Conservation (phyloP, 306 rosid genomes). For the Citrullus mucosospermus region DNA sequence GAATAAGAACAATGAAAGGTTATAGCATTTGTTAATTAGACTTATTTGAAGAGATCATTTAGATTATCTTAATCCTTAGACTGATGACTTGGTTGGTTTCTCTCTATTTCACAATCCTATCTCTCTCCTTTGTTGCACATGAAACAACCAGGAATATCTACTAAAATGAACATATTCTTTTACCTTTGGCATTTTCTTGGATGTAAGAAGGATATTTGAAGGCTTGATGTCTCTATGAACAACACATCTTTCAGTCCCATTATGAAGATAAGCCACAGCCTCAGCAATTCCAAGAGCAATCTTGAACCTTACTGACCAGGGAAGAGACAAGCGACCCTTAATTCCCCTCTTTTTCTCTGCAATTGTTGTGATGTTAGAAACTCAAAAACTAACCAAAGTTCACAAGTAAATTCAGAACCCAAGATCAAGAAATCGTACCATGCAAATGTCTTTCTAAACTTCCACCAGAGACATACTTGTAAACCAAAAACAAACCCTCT, state of each 20-base stretch:
- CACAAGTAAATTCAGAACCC: neutral
- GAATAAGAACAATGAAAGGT: slow-evolving; percentile 11
- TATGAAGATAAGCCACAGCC: slow-evolving; percentile 70
- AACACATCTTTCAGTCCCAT: slow-evolving; percentile 89
- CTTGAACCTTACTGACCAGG: slow-evolving; percentile 84
- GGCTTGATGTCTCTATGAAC: slow-evolving; percentile 94
- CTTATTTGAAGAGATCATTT: neutral
- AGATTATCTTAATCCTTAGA: neutral
- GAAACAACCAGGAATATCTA: neutral
- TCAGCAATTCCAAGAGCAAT: slow-evolving; percentile 84
- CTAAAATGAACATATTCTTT: slow-evolving; percentile 1
- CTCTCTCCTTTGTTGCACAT: too few relatives aligned
- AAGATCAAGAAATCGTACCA: slow-evolving; percentile 21
- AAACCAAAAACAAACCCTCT: slow-evolving; percentile 81
- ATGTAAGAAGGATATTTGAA: slow-evolving; percentile 90
- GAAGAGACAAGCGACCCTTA: slow-evolving; percentile 40
- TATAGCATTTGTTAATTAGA: neutral
- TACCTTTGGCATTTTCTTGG: slow-evolving; percentile 75
- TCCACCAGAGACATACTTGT: slow-evolving; percentile 86
- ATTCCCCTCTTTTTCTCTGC: slow-evolving; percentile 56
- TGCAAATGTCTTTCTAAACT: slow-evolving; percentile 85
- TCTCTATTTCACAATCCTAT: too few relatives aligned
- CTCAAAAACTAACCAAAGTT: neutral
- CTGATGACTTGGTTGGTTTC: neutral
- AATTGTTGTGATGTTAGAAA: slow-evolving; percentile 14